These are phyloP conservation scores for Solanum hybrid DNA, from an alignment of 305 asterid species.

Conservation along the genomic window DNA sequence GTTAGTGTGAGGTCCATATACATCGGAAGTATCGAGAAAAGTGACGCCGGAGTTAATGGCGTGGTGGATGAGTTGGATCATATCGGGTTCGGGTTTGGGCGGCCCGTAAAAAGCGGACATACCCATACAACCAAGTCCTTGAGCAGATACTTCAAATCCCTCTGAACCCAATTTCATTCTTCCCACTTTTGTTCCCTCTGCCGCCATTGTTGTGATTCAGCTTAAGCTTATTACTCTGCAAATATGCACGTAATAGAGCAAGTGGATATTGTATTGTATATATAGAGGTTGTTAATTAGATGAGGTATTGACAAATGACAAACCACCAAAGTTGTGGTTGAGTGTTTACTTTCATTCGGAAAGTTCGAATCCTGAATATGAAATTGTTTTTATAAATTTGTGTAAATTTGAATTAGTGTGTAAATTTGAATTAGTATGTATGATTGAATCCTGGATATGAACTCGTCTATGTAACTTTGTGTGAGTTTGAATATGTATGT, in stretches of 20 bases:
- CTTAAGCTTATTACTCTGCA: not conserved
- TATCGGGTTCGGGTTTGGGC: conserved; percentile 31
- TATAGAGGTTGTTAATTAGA: not conserved
- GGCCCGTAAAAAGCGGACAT: conserved; percentile 28
- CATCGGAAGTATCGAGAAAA: conserved; percentile 28
- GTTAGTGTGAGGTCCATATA: conserved; percentile 29
- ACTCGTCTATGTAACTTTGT: too few species aligned
- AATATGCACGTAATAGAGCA: not conserved
- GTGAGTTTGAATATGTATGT: not conserved
- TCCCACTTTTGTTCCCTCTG: not conserved
- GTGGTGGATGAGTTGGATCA: conserved; percentile 27
- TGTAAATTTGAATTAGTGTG: too few species aligned
- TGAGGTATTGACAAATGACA: not conserved
- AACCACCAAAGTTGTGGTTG: not conserved
- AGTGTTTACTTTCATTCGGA: fast-evolving
- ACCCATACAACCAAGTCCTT: conserved; percentile 36
- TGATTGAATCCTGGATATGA: too few species aligned
- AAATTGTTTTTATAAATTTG: too few species aligned
- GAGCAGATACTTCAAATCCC: conserved; percentile 26
- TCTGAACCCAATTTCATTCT: conserved; percentile 24
- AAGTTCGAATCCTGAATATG: not conserved
- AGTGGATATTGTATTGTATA: not conserved
- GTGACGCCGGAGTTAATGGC: conserved; percentile 29
- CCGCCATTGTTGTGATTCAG: conserved; percentile 11
- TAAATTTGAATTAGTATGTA: too few species aligned